Conservation (phyloP, 2,329 filamentous ascomycete species). For the Escovopsis sp. region DNA sequence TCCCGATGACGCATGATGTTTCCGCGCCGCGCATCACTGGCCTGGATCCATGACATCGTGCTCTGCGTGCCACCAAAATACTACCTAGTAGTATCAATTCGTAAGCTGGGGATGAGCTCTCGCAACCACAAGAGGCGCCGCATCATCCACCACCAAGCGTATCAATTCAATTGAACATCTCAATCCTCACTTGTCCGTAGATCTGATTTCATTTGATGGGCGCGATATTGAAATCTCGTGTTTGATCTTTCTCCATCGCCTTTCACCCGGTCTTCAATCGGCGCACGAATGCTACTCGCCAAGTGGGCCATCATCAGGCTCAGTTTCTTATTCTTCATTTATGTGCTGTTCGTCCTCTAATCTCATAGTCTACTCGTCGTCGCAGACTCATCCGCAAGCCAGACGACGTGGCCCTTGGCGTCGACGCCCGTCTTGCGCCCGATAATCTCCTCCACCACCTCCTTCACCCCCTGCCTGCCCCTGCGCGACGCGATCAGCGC, state of each 20-base stretch:
- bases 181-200: too few relatives aligned
- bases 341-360: neutral
- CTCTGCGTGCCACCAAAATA: neutral
- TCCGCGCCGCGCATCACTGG: neutral
- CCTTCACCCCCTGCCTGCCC: slow-evolving; percentile 53
- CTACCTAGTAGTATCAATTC: neutral
- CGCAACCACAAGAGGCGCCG: too few relatives aligned
- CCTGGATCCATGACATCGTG: neutral
- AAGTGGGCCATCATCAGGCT: neutral
- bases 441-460: slow-evolving; percentile 56
- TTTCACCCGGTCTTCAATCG: neutral
- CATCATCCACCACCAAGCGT: neutral
- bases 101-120: too few relatives aligned
- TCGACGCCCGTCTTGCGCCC: slow-evolving; percentile 42
- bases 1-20: slow-evolving; percentile 5
- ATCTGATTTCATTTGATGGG: too few relatives aligned
- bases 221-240: neutral
- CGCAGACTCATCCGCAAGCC: slow-evolving; percentile 18
- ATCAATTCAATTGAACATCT: neutral
- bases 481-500: slow-evolving; percentile 45
- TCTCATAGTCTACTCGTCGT: slow-evolving; percentile 20
- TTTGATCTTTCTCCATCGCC: neutral
- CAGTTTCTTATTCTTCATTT: neutral
- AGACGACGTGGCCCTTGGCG: slow-evolving; percentile 27
- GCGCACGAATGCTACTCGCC: too few relatives aligned